These are phyloP conservation scores for Phytopythium kandeliae DNA, from an alignment of 352 stramenopile species.

Conservation along the genomic window DNA sequence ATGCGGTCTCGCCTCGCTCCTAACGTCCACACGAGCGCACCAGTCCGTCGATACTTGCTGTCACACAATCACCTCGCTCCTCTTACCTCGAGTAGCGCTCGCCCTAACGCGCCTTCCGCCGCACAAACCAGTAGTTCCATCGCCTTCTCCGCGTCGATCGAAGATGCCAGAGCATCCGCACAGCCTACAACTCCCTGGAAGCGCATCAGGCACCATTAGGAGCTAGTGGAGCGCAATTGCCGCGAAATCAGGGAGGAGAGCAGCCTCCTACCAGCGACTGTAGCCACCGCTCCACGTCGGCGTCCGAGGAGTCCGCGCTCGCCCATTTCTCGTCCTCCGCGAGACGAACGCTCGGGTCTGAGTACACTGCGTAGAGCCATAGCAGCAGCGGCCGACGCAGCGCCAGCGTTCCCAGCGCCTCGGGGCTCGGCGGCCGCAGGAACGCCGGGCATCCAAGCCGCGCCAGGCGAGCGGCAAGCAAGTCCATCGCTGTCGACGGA, in stretches of 20 bases:
- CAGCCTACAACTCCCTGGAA: conserved; percentile 20
- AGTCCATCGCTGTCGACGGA: background rate
- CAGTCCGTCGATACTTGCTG: background rate
- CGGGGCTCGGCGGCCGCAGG: conserved; percentile 7
- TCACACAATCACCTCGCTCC: too few species aligned
- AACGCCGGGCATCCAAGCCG: conserved; percentile 33
- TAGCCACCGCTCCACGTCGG: conserved; percentile 29
- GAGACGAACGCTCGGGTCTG: conserved; percentile 17
- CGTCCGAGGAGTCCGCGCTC: conserved; percentile 17
- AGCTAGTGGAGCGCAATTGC: background rate
- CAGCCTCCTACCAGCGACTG: conserved; percentile 11
- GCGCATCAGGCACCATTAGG: too few species aligned
- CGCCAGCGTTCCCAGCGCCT: background rate
- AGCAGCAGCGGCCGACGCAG: conserved; percentile 29
- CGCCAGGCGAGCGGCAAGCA: conserved; percentile 8
- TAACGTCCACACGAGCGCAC: conserved; percentile 4
- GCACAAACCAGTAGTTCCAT: conserved; percentile 16
- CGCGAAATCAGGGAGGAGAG: too few species aligned
- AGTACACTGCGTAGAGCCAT: conserved; percentile 40
- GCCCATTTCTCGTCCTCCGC: conserved; percentile 25
- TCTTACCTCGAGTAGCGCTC: conserved; percentile 41
- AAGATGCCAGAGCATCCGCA: conserved; percentile 18
- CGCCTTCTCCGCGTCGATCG: conserved; percentile 17
- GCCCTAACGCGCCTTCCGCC: conserved; percentile 38
- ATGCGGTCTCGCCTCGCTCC: conserved; percentile 19